These are phyloP conservation scores for Colletotrichum gigasporum DNA, from an alignment of 2,329 filamentous ascomycete species.

Conservation along the genomic window DNA sequence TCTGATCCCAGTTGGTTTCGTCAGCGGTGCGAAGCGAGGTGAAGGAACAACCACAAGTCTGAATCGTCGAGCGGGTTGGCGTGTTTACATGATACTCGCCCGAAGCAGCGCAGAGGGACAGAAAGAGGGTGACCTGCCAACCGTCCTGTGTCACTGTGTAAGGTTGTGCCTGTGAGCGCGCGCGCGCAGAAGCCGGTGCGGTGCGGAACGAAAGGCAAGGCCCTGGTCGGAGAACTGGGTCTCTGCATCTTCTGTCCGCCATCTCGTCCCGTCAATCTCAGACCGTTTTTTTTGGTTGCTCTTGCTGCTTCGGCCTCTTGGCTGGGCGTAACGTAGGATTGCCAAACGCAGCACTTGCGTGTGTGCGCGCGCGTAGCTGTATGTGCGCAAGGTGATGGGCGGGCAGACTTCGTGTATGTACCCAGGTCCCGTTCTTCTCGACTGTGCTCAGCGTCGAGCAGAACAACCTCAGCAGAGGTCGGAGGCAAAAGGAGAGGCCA, in stretches of 20 bases:
- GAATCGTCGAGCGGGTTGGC: background rate
- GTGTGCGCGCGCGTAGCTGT: constrained; percentile 2
- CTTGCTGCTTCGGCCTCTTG: constrained; percentile 23
- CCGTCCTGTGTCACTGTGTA: constrained; percentile 13
- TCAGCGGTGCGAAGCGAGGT: background rate
- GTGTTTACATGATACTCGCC: constrained; percentile 15
- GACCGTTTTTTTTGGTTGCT: constrained; percentile 5
- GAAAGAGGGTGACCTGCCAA: constrained; percentile 20
- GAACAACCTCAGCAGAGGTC: constrained; percentile 2
- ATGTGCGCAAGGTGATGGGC: constrained; percentile 9
- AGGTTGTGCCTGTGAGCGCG: constrained; percentile 26
- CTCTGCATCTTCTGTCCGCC: background rate
- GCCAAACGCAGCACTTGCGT: constrained; percentile 3
- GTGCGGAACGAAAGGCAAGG: background rate
- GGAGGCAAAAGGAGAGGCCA: too few relatives aligned
- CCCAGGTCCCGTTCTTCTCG: constrained; percentile 16
- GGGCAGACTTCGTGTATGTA: constrained; percentile 6
- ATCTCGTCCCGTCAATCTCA: constrained; percentile 18
- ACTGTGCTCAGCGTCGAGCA: constrained; percentile 4
- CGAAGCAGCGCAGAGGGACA: constrained; percentile 8
- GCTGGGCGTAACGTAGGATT: constrained; percentile 23
- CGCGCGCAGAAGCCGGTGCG: constrained; percentile 2
- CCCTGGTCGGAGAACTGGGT: background rate
- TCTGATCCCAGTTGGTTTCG: background rate
- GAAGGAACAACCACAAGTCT: background rate